phyloP scores from a whole-genome alignment of 352 stramenopile species.

The Nothophytophthora sp. region DNA sequence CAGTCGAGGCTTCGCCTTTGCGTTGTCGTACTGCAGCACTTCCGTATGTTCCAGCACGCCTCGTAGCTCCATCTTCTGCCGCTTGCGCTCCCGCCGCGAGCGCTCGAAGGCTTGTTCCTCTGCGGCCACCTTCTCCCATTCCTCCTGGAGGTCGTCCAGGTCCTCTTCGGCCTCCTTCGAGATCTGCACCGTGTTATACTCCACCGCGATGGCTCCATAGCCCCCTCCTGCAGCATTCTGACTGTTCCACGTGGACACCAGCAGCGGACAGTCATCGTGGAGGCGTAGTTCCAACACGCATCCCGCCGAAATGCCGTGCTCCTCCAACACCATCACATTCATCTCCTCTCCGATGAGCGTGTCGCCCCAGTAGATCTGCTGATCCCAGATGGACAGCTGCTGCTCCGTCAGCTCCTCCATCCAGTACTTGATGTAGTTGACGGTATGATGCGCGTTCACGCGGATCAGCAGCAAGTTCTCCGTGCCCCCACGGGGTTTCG shows the following conservation, averaged over 20 bases:
- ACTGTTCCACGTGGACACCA: conserved; percentile 69
- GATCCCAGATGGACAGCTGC: conserved; percentile 80
- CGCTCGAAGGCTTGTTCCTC: conserved; percentile 64
- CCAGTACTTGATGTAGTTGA: conserved; percentile 86
- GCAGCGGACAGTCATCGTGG: conserved; percentile 72
- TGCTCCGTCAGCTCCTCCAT: conserved; percentile 83
- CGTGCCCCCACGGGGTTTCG: conserved; percentile 4
- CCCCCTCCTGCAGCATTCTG: conserved; percentile 42
- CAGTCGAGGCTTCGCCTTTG: conserved; percentile 37
- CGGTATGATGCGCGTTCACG: conserved; percentile 60
- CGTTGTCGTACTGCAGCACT: conserved; percentile 59
- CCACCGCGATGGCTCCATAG: conserved; percentile 17
- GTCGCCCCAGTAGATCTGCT: conserved; percentile 79
- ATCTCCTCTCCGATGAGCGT: conserved; percentile 76
- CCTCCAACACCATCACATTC: conserved; percentile 71
- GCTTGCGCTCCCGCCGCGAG: conserved; percentile 44
- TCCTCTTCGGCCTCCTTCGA: conserved; percentile 84
- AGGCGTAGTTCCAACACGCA: conserved; percentile 69
- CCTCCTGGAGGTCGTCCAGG: conserved; percentile 66
- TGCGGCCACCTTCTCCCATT: conserved; percentile 55
- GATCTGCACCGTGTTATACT: conserved; percentile 86
- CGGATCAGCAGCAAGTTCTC: conserved; percentile 57
- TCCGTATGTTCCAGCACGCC: conserved; percentile 62
- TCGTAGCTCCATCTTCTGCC: conserved; percentile 49
- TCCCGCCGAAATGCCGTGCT: conserved; percentile 71